Conservation (phyloP, 495 filamentous ascomycete genomes). For the Aspergillus indologenus region DNA sequence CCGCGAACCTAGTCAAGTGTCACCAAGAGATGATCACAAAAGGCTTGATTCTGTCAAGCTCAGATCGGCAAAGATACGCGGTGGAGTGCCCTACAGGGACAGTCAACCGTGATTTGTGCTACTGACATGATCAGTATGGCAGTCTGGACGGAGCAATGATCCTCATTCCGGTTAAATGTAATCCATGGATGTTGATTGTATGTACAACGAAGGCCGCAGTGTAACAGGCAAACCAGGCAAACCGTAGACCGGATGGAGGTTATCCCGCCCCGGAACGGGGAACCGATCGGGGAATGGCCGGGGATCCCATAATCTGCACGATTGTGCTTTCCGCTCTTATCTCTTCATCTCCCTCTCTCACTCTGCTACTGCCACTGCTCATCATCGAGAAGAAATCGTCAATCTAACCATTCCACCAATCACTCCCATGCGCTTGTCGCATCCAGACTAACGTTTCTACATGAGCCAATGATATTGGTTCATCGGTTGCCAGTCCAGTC, state of each 20-base stretch:
- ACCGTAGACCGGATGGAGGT: too few relatives aligned
- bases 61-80: not conserved
- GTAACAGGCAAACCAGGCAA: too few relatives aligned
- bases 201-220: too few relatives aligned
- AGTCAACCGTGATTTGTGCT: too few relatives aligned
- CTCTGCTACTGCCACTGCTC: not conserved
- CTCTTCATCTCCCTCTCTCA: not conserved
- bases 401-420: not conserved
- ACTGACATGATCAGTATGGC: too few relatives aligned
- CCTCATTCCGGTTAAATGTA: too few relatives aligned
- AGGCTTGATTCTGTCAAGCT: conserved; percentile 3
- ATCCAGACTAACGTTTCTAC: not conserved
- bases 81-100: not conserved
- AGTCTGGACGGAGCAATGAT: too few relatives aligned
- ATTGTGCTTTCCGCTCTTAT: too few relatives aligned
- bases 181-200: too few relatives aligned
- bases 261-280: too few relatives aligned
- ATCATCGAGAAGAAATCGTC: not conserved
- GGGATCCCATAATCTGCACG: too few relatives aligned
- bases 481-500: not conserved
- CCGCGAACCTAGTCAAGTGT: not conserved
- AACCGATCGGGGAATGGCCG: too few relatives aligned
- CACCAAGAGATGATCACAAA: not conserved
- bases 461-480: not conserved
- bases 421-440: not conserved